Percentiles rank a stretch among this genome's conserved stretches.
Evolutionary conservation across 2,329 filamentous ascomycete species (phyloP).

Genomic region (Lecanicillium sp.): DNA sequence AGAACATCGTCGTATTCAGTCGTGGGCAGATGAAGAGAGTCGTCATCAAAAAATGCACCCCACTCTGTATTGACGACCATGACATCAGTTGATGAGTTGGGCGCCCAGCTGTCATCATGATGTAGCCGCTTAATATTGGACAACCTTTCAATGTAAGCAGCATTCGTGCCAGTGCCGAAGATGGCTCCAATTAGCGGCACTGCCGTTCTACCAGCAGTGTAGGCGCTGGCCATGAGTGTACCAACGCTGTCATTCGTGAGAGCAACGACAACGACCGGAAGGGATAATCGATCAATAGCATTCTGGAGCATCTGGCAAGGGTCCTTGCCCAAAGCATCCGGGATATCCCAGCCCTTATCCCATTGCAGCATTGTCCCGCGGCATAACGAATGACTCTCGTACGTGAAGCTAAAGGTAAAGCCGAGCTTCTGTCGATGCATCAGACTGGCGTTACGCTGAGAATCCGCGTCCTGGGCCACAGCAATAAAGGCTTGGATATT

Average conservation of each 20-base stretch:
- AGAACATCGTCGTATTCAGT: conserved; percentile 61
- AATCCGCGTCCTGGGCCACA: no score
- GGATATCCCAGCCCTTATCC: conserved; percentile 76
- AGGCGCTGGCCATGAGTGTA: conserved; percentile 71
- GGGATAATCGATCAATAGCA: conserved; percentile 59
- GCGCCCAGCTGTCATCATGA: background rate
- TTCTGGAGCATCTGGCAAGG: conserved; percentile 65
- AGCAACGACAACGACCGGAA: conserved; percentile 66
- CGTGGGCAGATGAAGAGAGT: conserved; percentile 59
- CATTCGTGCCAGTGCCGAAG: conserved; percentile 76
- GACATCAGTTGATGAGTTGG: conserved; percentile 40
- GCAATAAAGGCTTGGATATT: conserved; percentile 62
- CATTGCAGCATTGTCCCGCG: conserved; percentile 65
- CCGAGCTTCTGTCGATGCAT: conserved; percentile 15
- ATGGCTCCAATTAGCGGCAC: conserved; percentile 68
- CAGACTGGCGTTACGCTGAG: no score
- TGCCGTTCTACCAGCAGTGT: conserved; percentile 64
- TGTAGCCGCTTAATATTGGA: conserved; percentile 53
- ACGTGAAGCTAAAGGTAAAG: conserved; percentile 58
- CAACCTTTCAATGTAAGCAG: conserved; percentile 70
- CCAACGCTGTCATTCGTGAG: conserved; percentile 77
- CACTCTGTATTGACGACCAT: conserved; percentile 81
- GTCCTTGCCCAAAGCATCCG: conserved; percentile 68
- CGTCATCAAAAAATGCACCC: conserved; percentile 67
- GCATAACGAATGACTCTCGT: conserved; percentile 61